phyloP scores from a whole-genome alignment of 2,329 filamentous ascomycete genomes.

The Fusarium duplospermum region DNA sequence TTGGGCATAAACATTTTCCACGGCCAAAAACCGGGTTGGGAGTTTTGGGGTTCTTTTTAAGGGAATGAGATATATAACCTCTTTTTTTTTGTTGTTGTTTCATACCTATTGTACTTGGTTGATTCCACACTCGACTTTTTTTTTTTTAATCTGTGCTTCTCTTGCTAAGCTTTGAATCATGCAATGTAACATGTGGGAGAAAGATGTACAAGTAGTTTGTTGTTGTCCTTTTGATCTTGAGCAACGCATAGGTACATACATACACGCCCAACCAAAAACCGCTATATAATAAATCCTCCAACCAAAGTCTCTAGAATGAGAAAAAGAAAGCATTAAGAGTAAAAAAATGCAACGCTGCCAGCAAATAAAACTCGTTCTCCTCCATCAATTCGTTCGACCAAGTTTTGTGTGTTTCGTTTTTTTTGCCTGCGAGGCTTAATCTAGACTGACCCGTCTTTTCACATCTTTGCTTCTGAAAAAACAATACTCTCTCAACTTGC shows the following conservation, averaged over 20 bases:
- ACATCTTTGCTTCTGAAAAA: background rate
- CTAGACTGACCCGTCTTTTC: constrained; percentile 9
- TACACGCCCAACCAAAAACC: background rate
- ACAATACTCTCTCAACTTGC: background rate
- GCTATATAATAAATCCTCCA: background rate
- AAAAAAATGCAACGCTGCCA: background rate
- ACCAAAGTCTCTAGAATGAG: background rate
- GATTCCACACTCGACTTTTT: background rate
- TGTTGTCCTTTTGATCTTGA: background rate
- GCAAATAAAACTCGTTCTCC: background rate
- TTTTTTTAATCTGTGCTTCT: background rate
- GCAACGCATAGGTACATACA: background rate
- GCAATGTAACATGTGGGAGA: background rate
- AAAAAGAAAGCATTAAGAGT: background rate
- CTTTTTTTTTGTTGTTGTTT: constrained; percentile 8
- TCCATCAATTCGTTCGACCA: background rate
- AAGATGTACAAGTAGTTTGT: background rate
- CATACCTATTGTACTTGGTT: constrained; percentile 11
- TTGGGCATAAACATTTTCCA: constrained; percentile 28
- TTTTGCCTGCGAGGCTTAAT: constrained; percentile 22
- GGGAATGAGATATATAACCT: constrained; percentile 20
- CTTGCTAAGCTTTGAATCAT: background rate
- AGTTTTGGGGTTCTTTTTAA: constrained; percentile 28
- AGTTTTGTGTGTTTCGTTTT: background rate
- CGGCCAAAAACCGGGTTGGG: constrained; percentile 24